These are phyloP conservation scores for Diaporthe citriasiana DNA, from an alignment of 2,329 filamentous ascomycete genomes.

Conservation along the genomic window DNA sequence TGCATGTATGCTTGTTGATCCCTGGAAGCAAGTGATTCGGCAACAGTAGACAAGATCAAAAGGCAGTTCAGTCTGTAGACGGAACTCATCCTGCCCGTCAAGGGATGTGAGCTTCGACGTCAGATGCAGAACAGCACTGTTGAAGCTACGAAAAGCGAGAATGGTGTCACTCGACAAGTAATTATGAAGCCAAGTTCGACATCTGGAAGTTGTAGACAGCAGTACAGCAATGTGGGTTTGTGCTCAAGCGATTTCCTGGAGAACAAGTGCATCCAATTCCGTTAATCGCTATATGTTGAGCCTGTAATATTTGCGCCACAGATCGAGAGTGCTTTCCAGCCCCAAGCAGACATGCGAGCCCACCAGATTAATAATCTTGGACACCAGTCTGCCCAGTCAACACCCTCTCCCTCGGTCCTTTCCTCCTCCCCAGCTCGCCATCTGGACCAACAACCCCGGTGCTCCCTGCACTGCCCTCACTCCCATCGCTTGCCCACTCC, in stretches of 20 bases:
- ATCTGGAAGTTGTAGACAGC: not conserved
- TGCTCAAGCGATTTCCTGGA: not conserved
- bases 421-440: conserved; percentile 45
- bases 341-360: too few relatives aligned
- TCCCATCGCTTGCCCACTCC: conserved; percentile 68
- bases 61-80: too few relatives aligned
- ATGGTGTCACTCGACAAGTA: not conserved
- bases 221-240: not conserved
- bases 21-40: not conserved
- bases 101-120: not conserved
- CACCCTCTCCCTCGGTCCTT: conserved; percentile 44
- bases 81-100: too few relatives aligned
- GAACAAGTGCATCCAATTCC: not conserved
- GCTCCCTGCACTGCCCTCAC: conserved; percentile 43
- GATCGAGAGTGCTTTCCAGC: not conserved
- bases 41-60: not conserved
- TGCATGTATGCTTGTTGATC: not conserved
- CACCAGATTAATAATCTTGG: conserved; percentile 74
- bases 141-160: too few relatives aligned
- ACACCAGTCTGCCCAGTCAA: conserved; percentile 75
- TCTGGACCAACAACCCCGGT: conserved; percentile 45
- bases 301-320: too few relatives aligned
- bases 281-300: not conserved
- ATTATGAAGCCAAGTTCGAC: not conserved
- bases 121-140: too few relatives aligned